Conservation (phyloP, 805 yeast species). For the Starmera caribaea region DNA sequence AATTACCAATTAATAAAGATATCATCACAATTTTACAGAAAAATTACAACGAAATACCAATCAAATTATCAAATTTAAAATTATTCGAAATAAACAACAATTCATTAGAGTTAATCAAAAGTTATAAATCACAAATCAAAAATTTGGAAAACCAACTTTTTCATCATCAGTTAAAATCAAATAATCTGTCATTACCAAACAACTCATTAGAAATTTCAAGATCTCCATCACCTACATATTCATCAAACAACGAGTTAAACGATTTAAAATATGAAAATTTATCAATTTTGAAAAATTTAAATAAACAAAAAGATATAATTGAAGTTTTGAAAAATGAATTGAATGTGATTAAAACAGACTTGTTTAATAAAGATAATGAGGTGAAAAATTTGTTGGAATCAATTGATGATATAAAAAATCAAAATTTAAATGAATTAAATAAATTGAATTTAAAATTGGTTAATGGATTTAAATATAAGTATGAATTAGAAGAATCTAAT, state of each 20-base stretch:
- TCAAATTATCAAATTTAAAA: conserved; percentile 15
- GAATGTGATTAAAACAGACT: conserved; percentile 6
- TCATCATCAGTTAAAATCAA: conserved; percentile 47
- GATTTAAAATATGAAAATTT: conserved; percentile 8
- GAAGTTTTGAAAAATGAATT: conserved; percentile 10
- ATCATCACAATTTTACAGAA: conserved; percentile 26
- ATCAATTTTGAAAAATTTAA: conserved; percentile 4
- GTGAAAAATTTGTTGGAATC: neutral
- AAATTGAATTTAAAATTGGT: neutral
- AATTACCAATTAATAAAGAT: conserved; percentile 20
- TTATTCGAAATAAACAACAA: conserved; percentile 1
- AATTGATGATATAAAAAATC: neutral
- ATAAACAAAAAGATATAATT: conserved; percentile 5
- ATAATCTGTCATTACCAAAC: conserved; percentile 1
- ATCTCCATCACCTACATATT: conserved; percentile 4
- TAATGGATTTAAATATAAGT: neutral
- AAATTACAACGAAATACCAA: conserved; percentile 26
- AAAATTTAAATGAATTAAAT: neutral
- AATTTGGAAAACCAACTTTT: conserved; percentile 72
- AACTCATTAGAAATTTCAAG: conserved; percentile 20
- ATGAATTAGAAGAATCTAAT: neutral
- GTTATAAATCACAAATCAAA: conserved; percentile 62
- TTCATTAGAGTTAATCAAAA: conserved; percentile 30
- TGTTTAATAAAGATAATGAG: conserved; percentile 10
- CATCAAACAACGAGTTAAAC: neutral